Evolutionary conservation across 2,329 filamentous ascomycete species (phyloP), one percentile per base, ranked within the genome.

Genomic region (Pyrenophora teres): DNA sequence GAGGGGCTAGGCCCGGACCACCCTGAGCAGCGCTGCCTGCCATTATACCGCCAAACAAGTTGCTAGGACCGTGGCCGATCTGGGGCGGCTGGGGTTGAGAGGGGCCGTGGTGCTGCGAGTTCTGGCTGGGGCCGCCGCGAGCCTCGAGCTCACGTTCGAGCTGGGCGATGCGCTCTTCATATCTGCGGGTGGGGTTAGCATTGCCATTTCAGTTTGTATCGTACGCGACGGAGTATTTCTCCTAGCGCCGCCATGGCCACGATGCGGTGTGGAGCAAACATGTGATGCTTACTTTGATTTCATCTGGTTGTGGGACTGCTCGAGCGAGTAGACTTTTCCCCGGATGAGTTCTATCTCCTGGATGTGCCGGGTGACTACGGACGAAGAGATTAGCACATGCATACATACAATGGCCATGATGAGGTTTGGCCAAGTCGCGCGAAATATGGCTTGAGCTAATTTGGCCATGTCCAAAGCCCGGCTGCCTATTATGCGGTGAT

Each of bases 11-110:
- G 54, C 90, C 90, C 58, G 91, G 89, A 55, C 89, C 91, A 65
- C 87, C 89, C 77, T 93, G 91, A 66, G 87, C 89, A 57, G 83
- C 86, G 74, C 87, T 86, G 60, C 93, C 93, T 49, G 92, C 86
- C 90, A 99, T 97, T 71, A 97, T 96, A 50, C 91, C 92, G 63
- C 91, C 92, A 71, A 99, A 97, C 35, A 97, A 82, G 69, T 95
- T 94, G 72, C 89, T 93, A 49, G 86, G 86, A 21, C 93, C 92
- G 69, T 95, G 89, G 23, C 92, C 90, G 63, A 97, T 89, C 42
- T 90, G 79, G 31, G 87, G 92, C 31, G 94, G 93, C 55, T 89
- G 89, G 57, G 91, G 89, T 76, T 94, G 90, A 41, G 89, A 87
- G 50, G 91, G 88, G 37, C 88, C 90, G 52, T 84, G 84, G 82